Percentiles rank a stretch among this genome's conserved stretches.
phyloP scores from a whole-genome alignment of 108 stramenopile species.

The Fragilariopsis cylindrus region DNA sequence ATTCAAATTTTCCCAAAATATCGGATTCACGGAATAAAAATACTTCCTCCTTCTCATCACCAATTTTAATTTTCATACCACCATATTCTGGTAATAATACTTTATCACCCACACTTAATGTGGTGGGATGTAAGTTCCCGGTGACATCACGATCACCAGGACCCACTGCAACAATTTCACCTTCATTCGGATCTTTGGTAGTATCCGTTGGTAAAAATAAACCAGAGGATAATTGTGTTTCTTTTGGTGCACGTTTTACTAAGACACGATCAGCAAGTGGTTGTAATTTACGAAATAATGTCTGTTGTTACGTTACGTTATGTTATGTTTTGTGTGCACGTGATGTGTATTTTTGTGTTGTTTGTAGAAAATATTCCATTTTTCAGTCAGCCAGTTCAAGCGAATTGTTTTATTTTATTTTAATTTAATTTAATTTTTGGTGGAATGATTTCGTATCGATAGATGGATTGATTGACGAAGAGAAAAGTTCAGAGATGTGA shows the following conservation, averaged over 20 bases:
- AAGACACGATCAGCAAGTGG: slow-evolving; percentile 98
- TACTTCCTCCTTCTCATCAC: slow-evolving; percentile 89
- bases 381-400: background rate
- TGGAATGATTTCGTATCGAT: background rate
- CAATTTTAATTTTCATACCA: slow-evolving; percentile 88
- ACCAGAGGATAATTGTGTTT: slow-evolving; percentile 91
- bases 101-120: slow-evolving; percentile 77
- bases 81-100: slow-evolving; percentile 98
- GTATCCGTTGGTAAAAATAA: slow-evolving; percentile 92
- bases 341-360: background rate
- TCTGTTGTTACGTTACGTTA: slow-evolving; percentile 23
- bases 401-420: slow-evolving; percentile 3
- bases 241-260: slow-evolving; percentile 84
- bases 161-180: slow-evolving; percentile 94
- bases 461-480: background rate
- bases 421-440: background rate
- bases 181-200: slow-evolving; percentile 93
- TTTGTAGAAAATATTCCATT: background rate
- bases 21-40: slow-evolving; percentile 93
- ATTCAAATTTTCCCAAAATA: slow-evolving; percentile 97
- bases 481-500: background rate
- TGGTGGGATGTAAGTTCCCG: slow-evolving; percentile 68
- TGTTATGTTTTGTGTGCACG: background rate
- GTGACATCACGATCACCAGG: slow-evolving; percentile 87
- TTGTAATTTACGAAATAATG: slow-evolving; percentile 68